phyloP scores from a whole-genome alignment of 768 basidiomycete species.

The Kwoniella shandongensis region DNA sequence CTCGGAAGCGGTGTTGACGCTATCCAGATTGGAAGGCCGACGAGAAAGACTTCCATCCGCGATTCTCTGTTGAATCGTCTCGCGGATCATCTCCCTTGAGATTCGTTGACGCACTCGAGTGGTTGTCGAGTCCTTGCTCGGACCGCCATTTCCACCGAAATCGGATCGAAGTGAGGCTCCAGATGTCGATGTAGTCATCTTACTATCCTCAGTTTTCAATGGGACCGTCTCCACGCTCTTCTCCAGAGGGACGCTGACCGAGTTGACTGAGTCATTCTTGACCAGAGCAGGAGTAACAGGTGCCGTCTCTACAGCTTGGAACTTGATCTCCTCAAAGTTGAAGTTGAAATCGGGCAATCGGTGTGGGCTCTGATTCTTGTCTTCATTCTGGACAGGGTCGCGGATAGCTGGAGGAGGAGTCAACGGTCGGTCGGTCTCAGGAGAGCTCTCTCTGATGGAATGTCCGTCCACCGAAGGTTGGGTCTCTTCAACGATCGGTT shows the following conservation, averaged over 20 bases:
- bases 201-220: background rate
- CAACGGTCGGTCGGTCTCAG: slow-evolving; percentile 31
- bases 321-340: slow-evolving; percentile 39
- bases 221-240: background rate
- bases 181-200: slow-evolving; percentile 7
- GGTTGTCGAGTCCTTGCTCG: slow-evolving; percentile 19
- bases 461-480: slow-evolving; percentile 20
- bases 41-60: slow-evolving; percentile 40
- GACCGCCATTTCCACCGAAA: slow-evolving; percentile 6
- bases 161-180: slow-evolving; percentile 11
- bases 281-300: slow-evolving; percentile 4
- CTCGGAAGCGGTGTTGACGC: too few relatives aligned
- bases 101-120: slow-evolving; percentile 50
- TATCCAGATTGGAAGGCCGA: slow-evolving; percentile 12
- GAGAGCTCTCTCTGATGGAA: slow-evolving; percentile 5
- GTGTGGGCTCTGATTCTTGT: slow-evolving; percentile 40
- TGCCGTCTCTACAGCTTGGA: slow-evolving; percentile 5
- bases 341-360: slow-evolving; percentile 47
- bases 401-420: slow-evolving; percentile 37
- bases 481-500: background rate
- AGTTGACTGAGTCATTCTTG: background rate
- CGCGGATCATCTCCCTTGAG: slow-evolving; percentile 50
- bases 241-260: background rate
- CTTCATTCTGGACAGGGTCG: slow-evolving; percentile 3
- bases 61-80: slow-evolving; percentile 46